These are phyloP conservation scores for Pythium guiyangense DNA, from an alignment of 352 stramenopile genomes.

Conservation along the genomic window DNA sequence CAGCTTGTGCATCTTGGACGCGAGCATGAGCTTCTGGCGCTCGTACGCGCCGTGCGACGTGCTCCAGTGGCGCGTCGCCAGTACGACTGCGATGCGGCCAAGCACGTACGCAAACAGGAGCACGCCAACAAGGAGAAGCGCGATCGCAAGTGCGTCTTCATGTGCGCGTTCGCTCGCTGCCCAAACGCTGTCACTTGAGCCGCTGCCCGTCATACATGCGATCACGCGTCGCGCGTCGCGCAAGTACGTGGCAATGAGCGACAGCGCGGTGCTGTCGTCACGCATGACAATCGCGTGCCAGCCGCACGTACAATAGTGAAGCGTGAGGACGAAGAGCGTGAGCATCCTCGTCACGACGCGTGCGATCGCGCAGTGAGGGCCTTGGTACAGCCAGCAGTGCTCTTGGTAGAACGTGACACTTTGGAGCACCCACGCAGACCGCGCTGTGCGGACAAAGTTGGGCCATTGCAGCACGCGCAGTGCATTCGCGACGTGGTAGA, in stretches of 20 bases:
- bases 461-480: not conserved
- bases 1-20: conserved; percentile 17
- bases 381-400: too few species aligned
- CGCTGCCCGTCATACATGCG: not conserved
- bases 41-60: conserved; percentile 9
- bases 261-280: too few species aligned
- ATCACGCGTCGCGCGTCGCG: not conserved
- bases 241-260: not conserved
- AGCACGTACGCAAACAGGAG: conserved; percentile 12
- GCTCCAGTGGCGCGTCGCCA: conserved; percentile 7
- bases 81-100: conserved; percentile 18
- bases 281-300: not conserved
- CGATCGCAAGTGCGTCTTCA: not conserved
- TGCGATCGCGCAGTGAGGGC: not conserved
- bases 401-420: too few species aligned
- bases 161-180: too few species aligned
- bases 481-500: conserved; percentile 2
- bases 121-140: conserved; percentile 4
- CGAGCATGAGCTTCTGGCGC: conserved; percentile 19
- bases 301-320: conserved; percentile 5
- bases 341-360: not conserved
- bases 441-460: not conserved
- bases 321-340: not conserved
- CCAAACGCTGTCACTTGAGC: not conserved
- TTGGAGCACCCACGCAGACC: not conserved